phyloP scores from a whole-genome alignment of 306 rosid genomes.

The Lagenaria siceraria region DNA sequence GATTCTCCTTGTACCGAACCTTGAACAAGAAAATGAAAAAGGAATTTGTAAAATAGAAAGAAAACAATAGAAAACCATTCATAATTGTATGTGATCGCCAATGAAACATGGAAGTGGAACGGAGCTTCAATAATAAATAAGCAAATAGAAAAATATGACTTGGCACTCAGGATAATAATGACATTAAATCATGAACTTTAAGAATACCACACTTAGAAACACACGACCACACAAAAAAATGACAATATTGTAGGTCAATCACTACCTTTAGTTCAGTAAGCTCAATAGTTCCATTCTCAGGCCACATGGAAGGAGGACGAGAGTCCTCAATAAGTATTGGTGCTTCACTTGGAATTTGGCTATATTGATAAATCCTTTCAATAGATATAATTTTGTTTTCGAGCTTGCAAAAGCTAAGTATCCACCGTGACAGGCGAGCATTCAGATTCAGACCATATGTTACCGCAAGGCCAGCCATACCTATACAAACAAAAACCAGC shows the following conservation, averaged over 20 bases:
- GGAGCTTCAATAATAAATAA: neutral
- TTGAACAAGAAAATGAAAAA: slow-evolving; percentile 9
- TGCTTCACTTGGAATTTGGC: slow-evolving; percentile 78
- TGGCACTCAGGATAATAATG: neutral
- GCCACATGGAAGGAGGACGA: slow-evolving; percentile 72
- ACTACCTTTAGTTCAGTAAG: slow-evolving; percentile 63
- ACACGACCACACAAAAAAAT: neutral
- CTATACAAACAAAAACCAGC: slow-evolving; percentile 26
- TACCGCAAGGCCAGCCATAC: slow-evolving; percentile 97
- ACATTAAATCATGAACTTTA: neutral
- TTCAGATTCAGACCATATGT: slow-evolving; percentile 84
- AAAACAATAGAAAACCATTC: neutral
- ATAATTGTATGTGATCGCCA: neutral
- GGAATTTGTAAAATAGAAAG: neutral
- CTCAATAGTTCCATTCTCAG: slow-evolving; percentile 67
- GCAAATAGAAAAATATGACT: neutral
- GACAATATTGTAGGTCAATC: slow-evolving; percentile 1
- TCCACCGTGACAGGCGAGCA: slow-evolving; percentile 83
- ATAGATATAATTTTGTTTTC: slow-evolving; percentile 93
- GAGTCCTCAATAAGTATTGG: slow-evolving; percentile 53
- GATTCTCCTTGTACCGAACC: slow-evolving; percentile 94
- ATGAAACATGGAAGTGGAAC: neutral
- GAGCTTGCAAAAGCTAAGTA: slow-evolving; percentile 96
- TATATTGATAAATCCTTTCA: slow-evolving; percentile 92
- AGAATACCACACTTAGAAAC: neutral